Evolutionary conservation across 2,329 filamentous ascomycete species (phyloP).

Genomic region (Phaeoacremonium minimum): DNA sequence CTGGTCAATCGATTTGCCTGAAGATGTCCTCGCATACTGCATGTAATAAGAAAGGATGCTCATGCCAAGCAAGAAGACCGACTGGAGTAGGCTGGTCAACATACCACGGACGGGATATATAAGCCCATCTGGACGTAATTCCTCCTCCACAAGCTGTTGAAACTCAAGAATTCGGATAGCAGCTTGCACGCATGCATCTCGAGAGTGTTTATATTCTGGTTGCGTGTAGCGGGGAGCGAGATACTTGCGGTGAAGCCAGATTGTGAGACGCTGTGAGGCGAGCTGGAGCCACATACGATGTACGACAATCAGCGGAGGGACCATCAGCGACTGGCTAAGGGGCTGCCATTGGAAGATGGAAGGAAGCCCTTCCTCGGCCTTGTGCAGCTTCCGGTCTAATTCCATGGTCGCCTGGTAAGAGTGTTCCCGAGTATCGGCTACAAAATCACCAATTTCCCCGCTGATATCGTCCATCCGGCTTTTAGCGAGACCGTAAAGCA

Average conservation of each 20-base stretch:
- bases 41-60: slow-evolving; percentile 43
- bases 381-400: slow-evolving; percentile 14
- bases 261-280: slow-evolving; percentile 43
- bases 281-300: slow-evolving; percentile 45
- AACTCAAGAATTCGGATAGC: slow-evolving; percentile 42
- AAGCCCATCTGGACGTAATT: slow-evolving; percentile 36
- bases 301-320: slow-evolving; percentile 45
- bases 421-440: slow-evolving; percentile 10
- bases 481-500: slow-evolving; percentile 16
- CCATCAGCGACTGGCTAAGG: slow-evolving; percentile 31
- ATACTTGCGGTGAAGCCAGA: slow-evolving; percentile 50
- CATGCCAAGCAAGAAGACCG: slow-evolving; percentile 42
- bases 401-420: slow-evolving; percentile 15
- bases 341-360: slow-evolving; percentile 11
- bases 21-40: slow-evolving; percentile 11
- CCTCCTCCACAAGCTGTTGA: slow-evolving; percentile 43
- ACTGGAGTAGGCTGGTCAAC: slow-evolving; percentile 35
- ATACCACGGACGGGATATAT: slow-evolving; percentile 39
- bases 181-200: slow-evolving; percentile 38
- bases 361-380: slow-evolving; percentile 11
- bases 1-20: background rate
- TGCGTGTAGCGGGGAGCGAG: slow-evolving; percentile 30
- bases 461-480: slow-evolving; percentile 12
- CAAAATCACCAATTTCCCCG: slow-evolving; percentile 10
- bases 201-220: slow-evolving; percentile 31